Base-by-base conservation (phyloP, 768 basidiomycete species). In the Chalciporus pseudorubinellus region DNA sequence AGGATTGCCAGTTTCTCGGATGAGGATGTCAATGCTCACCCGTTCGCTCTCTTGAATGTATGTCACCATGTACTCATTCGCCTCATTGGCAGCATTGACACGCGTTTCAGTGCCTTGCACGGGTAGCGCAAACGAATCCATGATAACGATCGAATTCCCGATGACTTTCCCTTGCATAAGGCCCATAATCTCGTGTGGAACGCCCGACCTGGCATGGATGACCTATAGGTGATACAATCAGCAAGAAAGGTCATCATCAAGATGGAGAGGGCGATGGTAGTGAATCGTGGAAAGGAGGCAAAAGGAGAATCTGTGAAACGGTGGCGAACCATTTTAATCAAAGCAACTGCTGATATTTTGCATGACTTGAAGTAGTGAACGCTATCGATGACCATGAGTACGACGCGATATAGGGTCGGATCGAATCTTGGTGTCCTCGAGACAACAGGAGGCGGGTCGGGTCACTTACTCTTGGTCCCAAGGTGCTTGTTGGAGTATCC, bases 181-280 rank as follows among this genome's bases (percentile, higher is more conserved):
- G 10, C 95, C 95, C 95, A 99, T 99, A 65, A 99, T 97, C 72
- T 99, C 95, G 74, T 98, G 92, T 52, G 89, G 88, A 6, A 97
- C 95, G 52, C 95, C 95, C 3, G 95, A 98, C 45, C 95, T 85
- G 28, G 95, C 95, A 68, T 98, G 95, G 67, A 98, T 98, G 56
- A 98, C 89, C 95, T 98, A 71, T 72, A 16, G 10, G 29, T 19
- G 16, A 31, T 8, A 16, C 14, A 3, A n/a, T 10, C 7, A 18
- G 52, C 16, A 46, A 26, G 22, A 7, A 26, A 16, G 3, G 39
- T 8, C 26, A 14, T 21, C 20, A 26, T 42, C 26, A 10, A 24
- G 21, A 24, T 11, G 22, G 14, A 74, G 53, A 13, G 29, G 7
- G 16, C 26, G 14, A 46, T n/a, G 31, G 49, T 56, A 63, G 20